Evolutionary conservation across 192 early-diverging fungal genomes (phyloP), one percentile per base, ranked within the genome.

Genomic region (Coemansia sp.): DNA sequence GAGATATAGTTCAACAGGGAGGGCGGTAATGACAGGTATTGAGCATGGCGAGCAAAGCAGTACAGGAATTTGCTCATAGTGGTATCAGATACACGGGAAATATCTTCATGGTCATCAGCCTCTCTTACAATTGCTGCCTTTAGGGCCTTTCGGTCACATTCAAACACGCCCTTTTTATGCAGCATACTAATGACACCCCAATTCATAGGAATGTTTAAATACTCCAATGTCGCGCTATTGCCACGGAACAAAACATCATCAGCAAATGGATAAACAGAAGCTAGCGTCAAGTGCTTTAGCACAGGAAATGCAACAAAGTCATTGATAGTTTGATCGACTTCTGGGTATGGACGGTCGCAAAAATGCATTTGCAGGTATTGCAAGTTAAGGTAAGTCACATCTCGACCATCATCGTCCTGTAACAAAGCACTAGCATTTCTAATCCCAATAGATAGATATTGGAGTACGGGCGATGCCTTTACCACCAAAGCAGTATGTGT

Each of bases 241-340:
- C 61, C 61, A 7, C 61, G 61, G 31, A 63, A 63, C 42, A 63
- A 26, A 6, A 48, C 47, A 48, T 63, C 61, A 50, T 63, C 43
- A 12, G 41, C 33, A 14, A 63, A 63, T 47, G 61, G 61, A 16
- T 63, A 63, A n/a, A 33, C 25, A 3, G 47, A 20, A 4, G 25
- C 28, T 1, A 43, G 7, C 41, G 33, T 33, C 11, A 25, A 14
- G 25, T 48, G n/a, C 12, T 35, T 28, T 14, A 63, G 61, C 0
- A 16, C 28, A 13, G 61, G 61, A 35, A 63, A 63, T 25, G 26
- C 41, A 0, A 48, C 61, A 9, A 36, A 8, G n/a, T 36, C 20
- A 5, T 3, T 28, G 9, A 4, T 2, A 10, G 10, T 11, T 16
- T 6, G 23, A 1, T 52, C 11, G 5, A 25, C 16, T 2, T 38